Conservation (phyloP, 169 alveolate genomes). For the Cyclospora cayetanensis region DNA sequence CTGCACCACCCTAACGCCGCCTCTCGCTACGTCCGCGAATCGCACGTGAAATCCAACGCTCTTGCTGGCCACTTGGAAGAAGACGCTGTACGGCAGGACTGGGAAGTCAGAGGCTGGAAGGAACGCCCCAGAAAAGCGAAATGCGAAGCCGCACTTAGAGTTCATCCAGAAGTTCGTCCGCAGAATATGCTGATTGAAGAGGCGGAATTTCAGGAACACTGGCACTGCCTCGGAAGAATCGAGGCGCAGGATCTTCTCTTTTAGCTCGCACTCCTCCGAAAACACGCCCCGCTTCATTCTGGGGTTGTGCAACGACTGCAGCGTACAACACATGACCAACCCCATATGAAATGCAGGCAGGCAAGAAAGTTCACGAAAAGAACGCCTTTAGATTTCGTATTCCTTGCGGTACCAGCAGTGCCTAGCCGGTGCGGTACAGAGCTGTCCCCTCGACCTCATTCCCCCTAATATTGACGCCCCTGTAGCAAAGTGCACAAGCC, state of each 20-base stretch:
- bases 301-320: no score
- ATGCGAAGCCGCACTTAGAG: constrained; percentile 79
- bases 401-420: no score
- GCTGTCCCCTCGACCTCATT: no score
- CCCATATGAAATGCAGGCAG: background rate
- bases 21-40: constrained; percentile 84
- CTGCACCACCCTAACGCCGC: constrained; percentile 86
- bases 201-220: constrained; percentile 78
- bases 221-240: constrained; percentile 37
- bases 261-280: background rate
- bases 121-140: constrained; percentile 77
- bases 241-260: background rate
- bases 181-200: constrained; percentile 77
- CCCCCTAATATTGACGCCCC: no score
- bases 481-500: no score
- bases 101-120: constrained; percentile 37
- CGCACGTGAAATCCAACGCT: constrained; percentile 83
- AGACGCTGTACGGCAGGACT: background rate
- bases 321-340: background rate
- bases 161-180: constrained; percentile 81
- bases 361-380: background rate
- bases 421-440: no score
- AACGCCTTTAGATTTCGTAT: no score
- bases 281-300: no score
- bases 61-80: constrained; percentile 22